Evolutionary conservation across 371 early-diverging fungal species (phyloP).

Genomic region (Coemansia sp.): DNA sequence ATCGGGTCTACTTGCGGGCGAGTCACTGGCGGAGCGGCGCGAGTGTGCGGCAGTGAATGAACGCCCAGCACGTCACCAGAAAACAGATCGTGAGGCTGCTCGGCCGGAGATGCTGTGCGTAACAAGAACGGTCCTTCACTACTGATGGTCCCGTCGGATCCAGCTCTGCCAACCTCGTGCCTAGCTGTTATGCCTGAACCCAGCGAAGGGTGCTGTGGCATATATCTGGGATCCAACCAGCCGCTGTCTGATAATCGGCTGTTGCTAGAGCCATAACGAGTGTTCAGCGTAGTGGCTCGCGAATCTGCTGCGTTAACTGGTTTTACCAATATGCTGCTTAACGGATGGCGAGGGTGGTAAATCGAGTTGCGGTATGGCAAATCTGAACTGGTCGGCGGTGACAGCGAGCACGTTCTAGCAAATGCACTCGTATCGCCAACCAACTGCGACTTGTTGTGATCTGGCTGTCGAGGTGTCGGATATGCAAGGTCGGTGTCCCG

Average conservation of each 20-base stretch:
- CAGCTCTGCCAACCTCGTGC: slow-evolving; percentile 22
- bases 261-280: background rate
- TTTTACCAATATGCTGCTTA: slow-evolving; percentile 8
- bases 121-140: slow-evolving; percentile 13
- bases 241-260: background rate
- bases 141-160: background rate
- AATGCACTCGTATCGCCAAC: background rate
- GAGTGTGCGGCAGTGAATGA: slow-evolving; percentile 8
- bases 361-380: background rate
- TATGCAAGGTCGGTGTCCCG: slow-evolving; percentile 48
- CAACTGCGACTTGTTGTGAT: background rate
- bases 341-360: background rate
- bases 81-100: slow-evolving; percentile 22
- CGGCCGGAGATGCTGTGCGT: slow-evolving; percentile 28
- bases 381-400: slow-evolving; percentile 6
- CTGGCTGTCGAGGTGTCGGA: slow-evolving; percentile 26
- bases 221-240: slow-evolving; percentile 12
- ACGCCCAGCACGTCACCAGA: slow-evolving; percentile 25
- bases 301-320: slow-evolving; percentile 3
- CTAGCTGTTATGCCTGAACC: background rate
- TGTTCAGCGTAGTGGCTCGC: background rate
- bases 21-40: background rate
- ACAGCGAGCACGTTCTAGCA: background rate
- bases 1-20: slow-evolving; percentile 39
- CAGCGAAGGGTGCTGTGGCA: background rate